A percentile compares a stretch with the other conserved stretches of the same genome.
Conservation (phyloP, 164 flowering plant genomes). For the Nelumbo lutea region DNA sequence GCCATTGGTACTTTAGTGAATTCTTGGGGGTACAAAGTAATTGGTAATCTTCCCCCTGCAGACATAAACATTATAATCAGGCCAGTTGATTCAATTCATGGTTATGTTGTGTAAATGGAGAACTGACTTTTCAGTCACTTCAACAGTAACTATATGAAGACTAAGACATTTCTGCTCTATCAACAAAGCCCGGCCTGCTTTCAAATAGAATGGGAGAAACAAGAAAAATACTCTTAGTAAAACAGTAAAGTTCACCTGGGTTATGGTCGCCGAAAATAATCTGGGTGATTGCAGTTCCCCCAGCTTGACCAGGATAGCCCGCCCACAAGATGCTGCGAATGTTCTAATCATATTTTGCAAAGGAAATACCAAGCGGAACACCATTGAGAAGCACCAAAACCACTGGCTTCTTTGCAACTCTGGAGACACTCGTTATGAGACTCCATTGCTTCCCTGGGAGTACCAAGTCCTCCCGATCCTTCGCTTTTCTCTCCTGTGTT, state of each 20-base stretch:
- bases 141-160: neutral
- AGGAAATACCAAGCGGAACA: slow-evolving; percentile 75
- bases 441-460: slow-evolving; percentile 70
- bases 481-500: slow-evolving; percentile 54
- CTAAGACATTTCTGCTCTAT: neutral
- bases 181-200: neutral
- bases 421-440: slow-evolving; percentile 48
- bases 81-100: neutral
- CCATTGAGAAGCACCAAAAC: slow-evolving; percentile 63
- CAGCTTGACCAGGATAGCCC: slow-evolving; percentile 91
- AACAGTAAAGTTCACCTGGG: slow-evolving; percentile 49
- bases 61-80: slow-evolving; percentile 2
- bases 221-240: neutral
- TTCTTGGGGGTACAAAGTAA: slow-evolving; percentile 86
- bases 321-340: slow-evolving; percentile 79
- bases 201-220: neutral
- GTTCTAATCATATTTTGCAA: slow-evolving; percentile 50
- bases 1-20: slow-evolving; percentile 74
- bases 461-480: slow-evolving; percentile 46
- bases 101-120: neutral
- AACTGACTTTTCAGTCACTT: too few relatives aligned
- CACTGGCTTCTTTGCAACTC: slow-evolving; percentile 63
- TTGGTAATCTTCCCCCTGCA: slow-evolving; percentile 84
- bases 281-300: slow-evolving; percentile 73
- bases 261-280: slow-evolving; percentile 79